phyloP scores from a whole-genome alignment of 768 basidiomycete genomes.

The Phylloporus arenicola region DNA sequence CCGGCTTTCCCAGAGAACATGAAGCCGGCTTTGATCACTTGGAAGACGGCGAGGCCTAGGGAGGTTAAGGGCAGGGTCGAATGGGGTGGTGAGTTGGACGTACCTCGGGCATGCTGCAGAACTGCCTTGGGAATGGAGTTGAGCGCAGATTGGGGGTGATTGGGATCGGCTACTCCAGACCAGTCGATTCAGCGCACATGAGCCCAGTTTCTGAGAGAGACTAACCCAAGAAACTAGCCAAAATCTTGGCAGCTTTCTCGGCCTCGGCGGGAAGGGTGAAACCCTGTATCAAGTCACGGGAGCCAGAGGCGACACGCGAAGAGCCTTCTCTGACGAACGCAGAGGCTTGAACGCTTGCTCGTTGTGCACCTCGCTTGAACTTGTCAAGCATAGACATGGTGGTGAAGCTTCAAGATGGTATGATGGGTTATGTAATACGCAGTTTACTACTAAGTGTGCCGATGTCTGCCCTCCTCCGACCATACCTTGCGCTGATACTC shows the following conservation, averaged over 20 bases:
- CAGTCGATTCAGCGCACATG: background rate
- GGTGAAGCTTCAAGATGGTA: background rate
- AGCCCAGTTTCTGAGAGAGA: background rate
- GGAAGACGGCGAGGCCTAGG: constrained; percentile 88
- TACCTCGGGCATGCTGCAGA: constrained; percentile 83
- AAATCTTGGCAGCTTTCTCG: constrained; percentile 88
- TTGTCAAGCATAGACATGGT: constrained; percentile 69
- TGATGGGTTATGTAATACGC: constrained; percentile 15
- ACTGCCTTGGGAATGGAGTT: constrained; percentile 94
- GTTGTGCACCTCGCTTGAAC: constrained; percentile 73
- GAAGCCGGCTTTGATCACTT: constrained; percentile 90
- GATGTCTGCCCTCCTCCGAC: constrained; percentile 21
- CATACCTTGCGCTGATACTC: constrained; percentile 81
- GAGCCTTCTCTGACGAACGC: constrained; percentile 66
- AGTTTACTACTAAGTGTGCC: background rate
- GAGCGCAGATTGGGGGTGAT: constrained; percentile 81
- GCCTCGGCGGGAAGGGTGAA: constrained; percentile 91
- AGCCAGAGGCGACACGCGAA: constrained; percentile 66
- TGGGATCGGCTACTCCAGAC: constrained; percentile 65
- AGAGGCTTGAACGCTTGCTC: constrained; percentile 76
- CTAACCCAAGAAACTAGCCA: constrained; percentile 86
- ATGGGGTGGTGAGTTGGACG: constrained; percentile 7
- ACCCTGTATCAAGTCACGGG: constrained; percentile 72
- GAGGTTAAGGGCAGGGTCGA: background rate
- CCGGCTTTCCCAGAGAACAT: constrained; percentile 94